Conservation (phyloP, 306 rosid species). For the Quercus aquifolioides region DNA sequence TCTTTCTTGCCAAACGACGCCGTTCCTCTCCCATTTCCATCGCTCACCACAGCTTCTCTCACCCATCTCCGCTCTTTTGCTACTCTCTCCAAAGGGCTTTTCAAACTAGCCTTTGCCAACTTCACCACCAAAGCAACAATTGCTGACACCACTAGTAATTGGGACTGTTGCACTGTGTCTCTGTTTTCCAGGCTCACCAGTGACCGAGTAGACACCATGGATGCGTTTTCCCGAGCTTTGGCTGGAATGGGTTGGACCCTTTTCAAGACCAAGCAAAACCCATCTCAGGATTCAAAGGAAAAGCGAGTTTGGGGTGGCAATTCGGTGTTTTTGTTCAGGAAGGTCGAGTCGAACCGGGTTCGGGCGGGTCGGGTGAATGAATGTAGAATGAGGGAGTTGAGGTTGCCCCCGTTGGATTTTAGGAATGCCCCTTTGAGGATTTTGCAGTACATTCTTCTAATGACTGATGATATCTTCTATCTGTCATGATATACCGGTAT, state of each 20-base stretch:
- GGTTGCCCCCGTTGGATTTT: constrained; percentile 62
- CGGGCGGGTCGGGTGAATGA: constrained; percentile 33
- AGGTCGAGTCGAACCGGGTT: constrained; percentile 51
- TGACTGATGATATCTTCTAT: constrained; percentile 56
- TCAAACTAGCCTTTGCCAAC: constrained; percentile 53
- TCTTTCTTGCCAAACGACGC: constrained; percentile 33
- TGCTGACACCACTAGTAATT: constrained; percentile 21
- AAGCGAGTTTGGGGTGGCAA: constrained; percentile 20
- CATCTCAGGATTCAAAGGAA: constrained; percentile 20
- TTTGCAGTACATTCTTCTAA: constrained; percentile 73
- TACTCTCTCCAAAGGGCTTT: constrained; percentile 44
- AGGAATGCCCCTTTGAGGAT: constrained; percentile 64
- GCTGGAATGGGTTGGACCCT: constrained; percentile 67
- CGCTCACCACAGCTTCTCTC: constrained; percentile 37
- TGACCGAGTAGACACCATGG: constrained; percentile 42
- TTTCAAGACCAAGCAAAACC: constrained; percentile 42
- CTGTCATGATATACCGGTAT: constrained; percentile 31
- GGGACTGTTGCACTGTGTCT: constrained; percentile 59
- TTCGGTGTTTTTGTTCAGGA: constrained; percentile 48
- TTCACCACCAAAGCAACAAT: neutral
- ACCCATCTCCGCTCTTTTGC: constrained; percentile 55
- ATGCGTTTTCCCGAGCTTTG: constrained; percentile 45
- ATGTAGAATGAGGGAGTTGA: constrained; percentile 53
- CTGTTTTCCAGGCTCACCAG: constrained; percentile 44
- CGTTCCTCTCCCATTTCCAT: constrained; percentile 69